Evolutionary conservation across 129 eudicot genomes (phyloP).

Genomic region (Helianthus annuus): HanXRQr2.0-SUNRISE NC_035436.2:173493967-173494466

Average conservation of each 20-base stretch:
- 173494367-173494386: too few relatives aligned
- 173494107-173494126: conserved; percentile 47
- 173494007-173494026: conserved; percentile 3
- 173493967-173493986: conserved; percentile 99
- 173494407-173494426: background rate
- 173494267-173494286: too few relatives aligned
- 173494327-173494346: too few relatives aligned
- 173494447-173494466: background rate
- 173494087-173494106: conserved; percentile 51
- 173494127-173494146: conserved; percentile 78
- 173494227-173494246: conserved; percentile 12
- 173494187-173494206: background rate
- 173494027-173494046: conserved; percentile 25
- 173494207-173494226: background rate
- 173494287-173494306: too few relatives aligned
- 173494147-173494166: conserved; percentile 61
- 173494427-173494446: background rate
- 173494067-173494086: conserved; percentile 42
- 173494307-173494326: too few relatives aligned
- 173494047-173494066: conserved; percentile 46
- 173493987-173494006: conserved; percentile 30
- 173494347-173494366: too few relatives aligned
- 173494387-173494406: too few relatives aligned
- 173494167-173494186: conserved; percentile 35
- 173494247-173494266: background rate